A percentile compares a stretch with the other conserved stretches of the same genome.
Conservation (phyloP, 306 rosid species). For the Ochetophila trinervis region DNA sequence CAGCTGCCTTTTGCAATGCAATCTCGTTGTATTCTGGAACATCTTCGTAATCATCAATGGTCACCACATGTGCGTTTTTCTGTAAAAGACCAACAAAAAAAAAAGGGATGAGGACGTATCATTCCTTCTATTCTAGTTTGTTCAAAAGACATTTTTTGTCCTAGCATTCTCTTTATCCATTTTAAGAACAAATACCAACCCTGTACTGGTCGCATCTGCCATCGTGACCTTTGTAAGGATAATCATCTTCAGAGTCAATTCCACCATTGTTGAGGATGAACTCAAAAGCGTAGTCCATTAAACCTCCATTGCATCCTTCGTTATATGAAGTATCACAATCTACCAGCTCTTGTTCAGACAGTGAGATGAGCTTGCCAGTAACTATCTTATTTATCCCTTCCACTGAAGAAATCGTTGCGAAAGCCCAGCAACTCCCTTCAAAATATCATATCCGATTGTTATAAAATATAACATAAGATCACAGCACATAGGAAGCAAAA, state of each 20-base stretch:
- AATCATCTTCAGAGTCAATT: slow-evolving; percentile 76
- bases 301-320: slow-evolving; percentile 81
- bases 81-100: slow-evolving; percentile 23
- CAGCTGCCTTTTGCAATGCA: slow-evolving; percentile 67
- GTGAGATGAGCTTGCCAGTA: slow-evolving; percentile 64
- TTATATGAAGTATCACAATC: slow-evolving; percentile 83
- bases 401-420: slow-evolving; percentile 62
- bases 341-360: slow-evolving; percentile 86
- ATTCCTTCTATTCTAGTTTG: neutral
- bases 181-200: slow-evolving; percentile 37
- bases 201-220: slow-evolving; percentile 52
- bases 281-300: slow-evolving; percentile 71
- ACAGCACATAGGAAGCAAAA: neutral
- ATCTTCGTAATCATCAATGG: slow-evolving; percentile 65
- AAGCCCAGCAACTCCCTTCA: slow-evolving; percentile 97
- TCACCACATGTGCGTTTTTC: slow-evolving; percentile 75
- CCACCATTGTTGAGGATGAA: slow-evolving; percentile 83
- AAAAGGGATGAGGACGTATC: neutral
- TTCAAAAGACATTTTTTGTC: neutral
- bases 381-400: slow-evolving; percentile 85
- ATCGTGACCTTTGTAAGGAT: slow-evolving; percentile 60
- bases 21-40: slow-evolving; percentile 56
- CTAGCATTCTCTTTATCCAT: no score
- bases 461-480: neutral
- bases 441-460: neutral